Evolutionary conservation across 2,329 filamentous ascomycete species (phyloP), one percentile per base, ranked within the genome.

Genomic region (Cladosporium cucumerinum): DNA sequence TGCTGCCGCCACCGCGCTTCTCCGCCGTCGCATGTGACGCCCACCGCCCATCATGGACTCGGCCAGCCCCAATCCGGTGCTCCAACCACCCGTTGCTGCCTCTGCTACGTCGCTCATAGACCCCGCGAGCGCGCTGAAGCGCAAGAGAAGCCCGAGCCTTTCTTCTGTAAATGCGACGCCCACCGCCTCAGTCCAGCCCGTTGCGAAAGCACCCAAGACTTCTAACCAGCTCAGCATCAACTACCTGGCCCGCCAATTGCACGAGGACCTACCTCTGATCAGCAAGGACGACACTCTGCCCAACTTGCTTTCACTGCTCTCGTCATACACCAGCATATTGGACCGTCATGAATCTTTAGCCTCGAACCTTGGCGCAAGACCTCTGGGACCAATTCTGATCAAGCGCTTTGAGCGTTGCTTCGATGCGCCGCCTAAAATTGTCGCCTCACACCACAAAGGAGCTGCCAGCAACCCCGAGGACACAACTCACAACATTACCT

Each of bases 371-470:
- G 92, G 92, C 71, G 92, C 91, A 63, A 90, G 92, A 70, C 88
- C 93, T 21, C 86, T 93, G 1, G 92, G 90, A 0, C 91, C 92
- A 26, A 91, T 93, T 60, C 80, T 96, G 67, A 86, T 96, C 72
- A 93, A 93, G 78, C 89, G 91, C 49, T 92, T 96, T 75, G 92
- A 96, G 76, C 86, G 90, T 61, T 84, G 94, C 64, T 96, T 97
- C 72, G 92, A 96, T 69, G 90, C 90, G 0, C 87, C 90, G 25
- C 92, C 93, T 66, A 87, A 84, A 32, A 84, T 87, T 65, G 83
- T 82, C 71, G 90, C 85, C 76, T 87, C 78, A 73, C 86, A 83
- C 79, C 73, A 75, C 64, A 74, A 73, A 64, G 69, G 68, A 46
- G 66, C 70, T 7, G 61, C 67, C 62, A 85, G 83, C 5, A 83